A percentile compares a stretch with the other conserved stretches of the same genome.
phyloP scores from a whole-genome alignment of 2,329 filamentous ascomycete species.

The Lachnellula cervina region DNA sequence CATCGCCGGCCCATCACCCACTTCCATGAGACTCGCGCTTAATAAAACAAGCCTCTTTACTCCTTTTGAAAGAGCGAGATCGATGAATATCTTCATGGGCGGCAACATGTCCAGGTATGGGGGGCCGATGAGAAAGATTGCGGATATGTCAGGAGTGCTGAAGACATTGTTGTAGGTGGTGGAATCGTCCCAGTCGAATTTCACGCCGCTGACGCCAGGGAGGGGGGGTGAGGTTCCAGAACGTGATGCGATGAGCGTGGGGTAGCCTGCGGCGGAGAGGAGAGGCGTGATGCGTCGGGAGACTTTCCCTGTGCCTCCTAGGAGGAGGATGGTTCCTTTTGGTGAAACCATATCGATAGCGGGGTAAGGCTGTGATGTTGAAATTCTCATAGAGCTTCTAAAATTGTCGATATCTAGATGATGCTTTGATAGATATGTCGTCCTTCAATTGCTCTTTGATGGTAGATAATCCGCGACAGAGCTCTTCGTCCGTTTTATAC shows the following conservation, averaged over 20 bases:
- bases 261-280: slow-evolving; percentile 29
- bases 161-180: slow-evolving; percentile 37
- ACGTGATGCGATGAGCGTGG: slow-evolving; percentile 37
- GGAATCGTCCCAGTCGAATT: slow-evolving; percentile 43
- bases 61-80: slow-evolving; percentile 35
- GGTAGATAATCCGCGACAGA: too few species aligned
- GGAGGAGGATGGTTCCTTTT: slow-evolving; percentile 34
- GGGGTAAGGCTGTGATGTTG: not conserved
- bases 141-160: slow-evolving; percentile 24
- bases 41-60: slow-evolving; percentile 43
- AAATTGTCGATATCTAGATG: not conserved
- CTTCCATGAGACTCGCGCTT: slow-evolving; percentile 35
- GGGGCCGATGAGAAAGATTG: slow-evolving; percentile 40
- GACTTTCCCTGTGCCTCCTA: slow-evolving; percentile 43
- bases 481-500: not conserved
- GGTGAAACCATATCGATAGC: not conserved
- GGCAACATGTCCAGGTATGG: slow-evolving; percentile 30
- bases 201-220: slow-evolving; percentile 21
- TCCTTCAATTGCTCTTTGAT: too few species aligned
- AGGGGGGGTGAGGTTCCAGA: slow-evolving; percentile 27
- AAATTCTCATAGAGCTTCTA: not conserved
- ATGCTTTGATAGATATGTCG: not conserved
- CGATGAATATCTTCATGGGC: slow-evolving; percentile 38
- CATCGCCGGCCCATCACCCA: slow-evolving; percentile 34
- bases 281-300: slow-evolving; percentile 36